Evolutionary conservation across 139 green algal genomes (phyloP).

Genomic region (Picochlorum sp.): DNA sequence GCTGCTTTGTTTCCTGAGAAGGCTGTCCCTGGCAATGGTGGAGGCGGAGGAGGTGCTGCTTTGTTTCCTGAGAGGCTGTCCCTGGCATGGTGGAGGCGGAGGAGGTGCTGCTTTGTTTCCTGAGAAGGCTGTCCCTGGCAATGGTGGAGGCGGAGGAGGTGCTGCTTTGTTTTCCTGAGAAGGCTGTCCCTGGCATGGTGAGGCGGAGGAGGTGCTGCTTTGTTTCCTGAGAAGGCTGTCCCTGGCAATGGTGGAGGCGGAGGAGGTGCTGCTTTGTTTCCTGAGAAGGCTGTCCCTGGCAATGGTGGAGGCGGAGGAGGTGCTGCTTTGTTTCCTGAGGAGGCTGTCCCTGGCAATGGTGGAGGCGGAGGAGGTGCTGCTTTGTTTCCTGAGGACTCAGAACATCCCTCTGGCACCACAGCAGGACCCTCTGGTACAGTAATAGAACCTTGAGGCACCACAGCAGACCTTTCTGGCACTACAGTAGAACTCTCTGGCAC

Average conservation of each 20-base stretch:
- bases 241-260: slow-evolving; percentile 15
- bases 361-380: slow-evolving; percentile 21
- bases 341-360: neutral
- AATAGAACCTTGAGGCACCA: no score
- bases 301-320: slow-evolving; percentile 30
- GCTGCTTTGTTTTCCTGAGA: slow-evolving; percentile 16
- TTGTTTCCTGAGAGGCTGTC: slow-evolving; percentile 10
- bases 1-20: neutral
- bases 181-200: slow-evolving; percentile 3
- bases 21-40: slow-evolving; percentile 30
- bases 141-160: slow-evolving; percentile 29
- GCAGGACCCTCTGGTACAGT: no score
- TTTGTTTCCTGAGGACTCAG: slow-evolving; percentile 5
- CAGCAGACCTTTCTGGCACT: no score
- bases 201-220: slow-evolving; percentile 22
- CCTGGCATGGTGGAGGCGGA: slow-evolving; percentile 14
- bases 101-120: slow-evolving; percentile 21
- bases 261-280: slow-evolving; percentile 19
- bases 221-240: neutral
- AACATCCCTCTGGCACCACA: neutral
- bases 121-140: slow-evolving; percentile 20
- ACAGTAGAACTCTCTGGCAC: no score
- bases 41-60: slow-evolving; percentile 25
- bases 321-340: slow-evolving; percentile 16
- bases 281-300: slow-evolving; percentile 20